A percentile compares a stretch with the other conserved stretches of the same genome.
Evolutionary conservation across 305 asterid genomes (phyloP).

Genomic region (Fraxinus albicans): DNA sequence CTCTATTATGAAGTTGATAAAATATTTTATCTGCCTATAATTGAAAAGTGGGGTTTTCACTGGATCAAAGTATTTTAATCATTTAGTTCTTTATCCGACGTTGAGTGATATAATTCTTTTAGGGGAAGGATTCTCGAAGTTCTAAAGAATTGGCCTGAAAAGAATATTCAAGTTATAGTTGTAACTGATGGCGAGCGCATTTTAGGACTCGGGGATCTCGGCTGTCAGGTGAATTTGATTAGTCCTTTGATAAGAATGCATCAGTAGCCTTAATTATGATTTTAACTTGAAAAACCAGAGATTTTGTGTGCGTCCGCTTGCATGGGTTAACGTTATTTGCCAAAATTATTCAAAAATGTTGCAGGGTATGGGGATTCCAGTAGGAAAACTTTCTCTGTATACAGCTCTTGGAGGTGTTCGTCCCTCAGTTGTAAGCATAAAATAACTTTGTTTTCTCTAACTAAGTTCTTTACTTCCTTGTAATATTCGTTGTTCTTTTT

Average conservation of each 20-base stretch:
- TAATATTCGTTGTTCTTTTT: too few species aligned
- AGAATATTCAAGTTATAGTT: slow-evolving; percentile 82
- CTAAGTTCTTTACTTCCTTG: neutral
- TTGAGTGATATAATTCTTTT: slow-evolving; percentile 1
- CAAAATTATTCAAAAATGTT: slow-evolving; percentile 23
- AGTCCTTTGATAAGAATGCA: slow-evolving; percentile 1
- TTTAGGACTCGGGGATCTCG: slow-evolving; percentile 97
- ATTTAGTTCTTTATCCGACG: slow-evolving; percentile 10
- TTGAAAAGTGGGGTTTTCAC: neutral
- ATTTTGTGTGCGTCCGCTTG: neutral
- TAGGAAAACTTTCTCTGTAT: slow-evolving; percentile 92
- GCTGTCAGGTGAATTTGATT: slow-evolving; percentile 70
- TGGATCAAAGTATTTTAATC: neutral
- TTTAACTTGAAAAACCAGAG: neutral
- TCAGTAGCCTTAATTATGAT: neutral
- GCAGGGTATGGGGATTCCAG: slow-evolving; percentile 99
- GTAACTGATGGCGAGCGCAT: slow-evolving; percentile 98
- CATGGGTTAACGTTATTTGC: neutral
- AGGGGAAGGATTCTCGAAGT: slow-evolving; percentile 91
- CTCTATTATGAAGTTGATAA: neutral
- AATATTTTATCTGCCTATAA: neutral
- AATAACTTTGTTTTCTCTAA: slow-evolving; percentile 22
- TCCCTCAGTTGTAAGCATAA: slow-evolving; percentile 78
- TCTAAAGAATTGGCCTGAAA: slow-evolving; percentile 91
- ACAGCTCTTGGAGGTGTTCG: slow-evolving; percentile 99